phyloP scores from a whole-genome alignment of 23 red algal species.

The Agarophyton chilense region DNA sequence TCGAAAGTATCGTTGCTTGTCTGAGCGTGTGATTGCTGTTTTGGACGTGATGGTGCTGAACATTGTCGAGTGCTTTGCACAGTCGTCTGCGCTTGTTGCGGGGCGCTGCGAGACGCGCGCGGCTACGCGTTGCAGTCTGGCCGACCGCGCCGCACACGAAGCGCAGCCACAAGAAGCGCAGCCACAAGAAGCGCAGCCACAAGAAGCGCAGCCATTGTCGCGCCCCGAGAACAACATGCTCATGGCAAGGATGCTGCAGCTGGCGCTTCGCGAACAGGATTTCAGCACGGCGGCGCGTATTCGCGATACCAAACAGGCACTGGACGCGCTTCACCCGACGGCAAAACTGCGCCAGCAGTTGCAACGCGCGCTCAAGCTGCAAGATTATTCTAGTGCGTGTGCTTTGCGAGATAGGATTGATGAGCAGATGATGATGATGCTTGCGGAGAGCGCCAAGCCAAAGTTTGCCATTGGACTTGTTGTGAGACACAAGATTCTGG shows the following conservation, averaged over 20 bases:
- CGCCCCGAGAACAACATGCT: constrained; percentile 27
- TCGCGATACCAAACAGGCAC: constrained; percentile 3
- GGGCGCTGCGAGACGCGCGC: neutral
- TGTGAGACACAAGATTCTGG: constrained; percentile 6
- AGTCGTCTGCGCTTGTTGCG: neutral
- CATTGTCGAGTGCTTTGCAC: neutral
- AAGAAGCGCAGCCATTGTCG: no score
- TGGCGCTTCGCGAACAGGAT: constrained; percentile 29
- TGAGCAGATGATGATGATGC: neutral
- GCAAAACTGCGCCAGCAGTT: neutral
- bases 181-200: no score
- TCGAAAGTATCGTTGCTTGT: no score
- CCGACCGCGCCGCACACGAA: constrained; percentile 7
- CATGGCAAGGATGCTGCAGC: constrained; percentile 5
- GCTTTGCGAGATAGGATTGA: constrained; percentile 16
- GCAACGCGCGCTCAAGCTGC: neutral
- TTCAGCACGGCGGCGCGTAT: constrained; percentile 10
- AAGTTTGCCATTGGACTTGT: constrained; percentile 37
- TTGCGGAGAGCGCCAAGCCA: constrained; percentile 24
- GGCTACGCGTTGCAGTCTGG: neutral
- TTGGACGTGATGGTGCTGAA: no score
- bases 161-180: constrained; percentile 42
- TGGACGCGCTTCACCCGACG: constrained; percentile 10
- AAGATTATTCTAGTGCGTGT: constrained; percentile 30
- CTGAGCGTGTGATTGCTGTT: no score